These are phyloP conservation scores for Lachancea lanzarotensis DNA, from an alignment of 805 yeast species.

Conservation along the genomic window DNA sequence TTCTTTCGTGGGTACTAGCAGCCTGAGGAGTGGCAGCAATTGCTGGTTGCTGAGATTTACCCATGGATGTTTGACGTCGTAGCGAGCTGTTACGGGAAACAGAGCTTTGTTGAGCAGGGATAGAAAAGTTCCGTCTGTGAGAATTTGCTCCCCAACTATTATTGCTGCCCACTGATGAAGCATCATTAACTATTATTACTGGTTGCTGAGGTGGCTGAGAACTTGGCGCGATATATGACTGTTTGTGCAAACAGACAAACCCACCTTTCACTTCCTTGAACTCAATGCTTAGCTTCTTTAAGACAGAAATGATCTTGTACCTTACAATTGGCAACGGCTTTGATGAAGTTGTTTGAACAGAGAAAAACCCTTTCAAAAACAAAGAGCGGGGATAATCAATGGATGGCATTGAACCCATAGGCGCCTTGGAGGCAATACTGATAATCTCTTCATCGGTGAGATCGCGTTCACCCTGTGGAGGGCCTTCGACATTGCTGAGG, in stretches of 20 bases:
- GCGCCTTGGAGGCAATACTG: slow-evolving; percentile 47
- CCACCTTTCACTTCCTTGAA: slow-evolving; percentile 92
- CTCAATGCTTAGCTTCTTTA: slow-evolving; percentile 69
- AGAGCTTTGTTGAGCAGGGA: slow-evolving; percentile 5
- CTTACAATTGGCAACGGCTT: slow-evolving; percentile 86
- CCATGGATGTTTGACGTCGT: slow-evolving; percentile 31
- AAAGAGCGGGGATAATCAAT: slow-evolving; percentile 88
- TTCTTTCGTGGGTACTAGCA: slow-evolving; percentile 27
- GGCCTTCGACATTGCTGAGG: slow-evolving; percentile 7
- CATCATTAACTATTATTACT: slow-evolving; percentile 8
- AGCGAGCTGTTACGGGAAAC: slow-evolving; percentile 33
- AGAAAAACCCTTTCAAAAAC: slow-evolving; percentile 86
- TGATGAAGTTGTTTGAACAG: slow-evolving; percentile 91
- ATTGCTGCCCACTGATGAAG: slow-evolving; percentile 9
- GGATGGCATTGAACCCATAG: slow-evolving; percentile 82
- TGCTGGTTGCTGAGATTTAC: slow-evolving; percentile 26
- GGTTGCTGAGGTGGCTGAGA: slow-evolving; percentile 9
- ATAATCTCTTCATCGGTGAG: slow-evolving; percentile 45
- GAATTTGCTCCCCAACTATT: slow-evolving; percentile 11
- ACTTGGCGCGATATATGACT: slow-evolving; percentile 7
- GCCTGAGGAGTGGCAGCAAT: slow-evolving; percentile 55
- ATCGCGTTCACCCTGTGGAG: slow-evolving; percentile 21
- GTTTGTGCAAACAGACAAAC: slow-evolving; percentile 69
- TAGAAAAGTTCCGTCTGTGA: slow-evolving; percentile 19
- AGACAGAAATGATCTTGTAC: slow-evolving; percentile 70